Base-by-base conservation (phyloP, 177 flowering plant genomes). In the Tripterygium wilfordii region DNA sequence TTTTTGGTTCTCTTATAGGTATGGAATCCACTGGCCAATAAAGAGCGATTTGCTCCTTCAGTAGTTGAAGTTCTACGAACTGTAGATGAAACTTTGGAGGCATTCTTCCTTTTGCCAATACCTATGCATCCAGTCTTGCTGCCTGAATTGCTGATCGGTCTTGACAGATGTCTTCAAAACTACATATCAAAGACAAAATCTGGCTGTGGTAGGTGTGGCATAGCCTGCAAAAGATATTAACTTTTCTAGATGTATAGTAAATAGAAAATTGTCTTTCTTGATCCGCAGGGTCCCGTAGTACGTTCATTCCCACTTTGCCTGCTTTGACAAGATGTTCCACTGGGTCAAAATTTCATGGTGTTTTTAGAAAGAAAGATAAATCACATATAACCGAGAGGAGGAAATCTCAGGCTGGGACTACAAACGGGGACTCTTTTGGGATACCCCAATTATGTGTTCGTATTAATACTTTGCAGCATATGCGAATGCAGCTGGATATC, bases 71-170 rank as follows among this genome's bases (percentile, higher is more conserved):
- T 78, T 64, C 64, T 92, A 25, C 72, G 85, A 46, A 68, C 69
- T 1, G 56, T 80, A n/a, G 97, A 92, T 60, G 99, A 92, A 47
- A 82, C 83, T 1, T 59, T 89, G 46, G 91, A 86, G 32, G 96
- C 96, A 37, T 92, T 71, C 69, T 89, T 92, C 67, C 70, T 66
- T 66, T 67, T 92, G 56, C 99, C 99, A 26, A 87, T 92, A 62
- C 85, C 88, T 16, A 67, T 68, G 67, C 94, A 86, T 65, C 70
- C 78, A 18, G 77, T 56, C 33, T 48, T 89, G 49, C 80, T 92
- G 60, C 96, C 99, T 31, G 92, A 89, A 32, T 57, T 92, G 57
- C 53, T 77, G 35, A 28, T 49, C 49, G 95, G 85, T 35, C 79
- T 92, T 52, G 99, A 89, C 56, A 65, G 51, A 61, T 75, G 85